Evolutionary conservation across 257 asterid genomes (phyloP).

Genomic region (Knoxia roxburghii): DNA sequence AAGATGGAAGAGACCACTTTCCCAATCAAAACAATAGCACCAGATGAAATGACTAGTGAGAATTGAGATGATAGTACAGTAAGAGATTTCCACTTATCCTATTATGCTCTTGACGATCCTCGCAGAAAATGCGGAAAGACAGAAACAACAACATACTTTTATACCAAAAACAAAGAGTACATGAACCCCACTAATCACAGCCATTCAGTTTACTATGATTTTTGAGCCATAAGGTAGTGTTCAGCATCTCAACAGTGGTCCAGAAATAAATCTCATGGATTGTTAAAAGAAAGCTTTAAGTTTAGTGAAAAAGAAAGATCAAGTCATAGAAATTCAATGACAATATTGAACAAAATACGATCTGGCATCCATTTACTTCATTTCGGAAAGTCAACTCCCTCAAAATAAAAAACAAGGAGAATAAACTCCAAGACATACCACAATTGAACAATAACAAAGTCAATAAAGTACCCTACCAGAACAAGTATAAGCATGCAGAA

Average conservation of each 20-base stretch:
- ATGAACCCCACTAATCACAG: not conserved
- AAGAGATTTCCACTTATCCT: not conserved
- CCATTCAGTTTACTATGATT: conserved; percentile 6
- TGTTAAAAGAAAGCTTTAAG: not conserved
- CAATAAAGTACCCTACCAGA: no score
- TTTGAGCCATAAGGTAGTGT: not conserved
- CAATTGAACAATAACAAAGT: conserved; percentile 5
- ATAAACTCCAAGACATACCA: not conserved
- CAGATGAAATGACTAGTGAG: conserved; percentile 7
- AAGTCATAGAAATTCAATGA: not conserved
- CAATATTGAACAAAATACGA: not conserved
- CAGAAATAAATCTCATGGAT: conserved; percentile 10
- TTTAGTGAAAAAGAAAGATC: conserved; percentile 5
- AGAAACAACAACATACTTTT: not conserved
- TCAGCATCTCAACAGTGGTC: conserved; percentile 4
- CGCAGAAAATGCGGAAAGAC: not conserved
- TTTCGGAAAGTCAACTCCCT: not conserved
- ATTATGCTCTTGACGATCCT: not conserved
- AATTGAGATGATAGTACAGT: conserved; percentile 9
- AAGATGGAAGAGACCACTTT: not conserved
- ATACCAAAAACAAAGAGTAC: not conserved
- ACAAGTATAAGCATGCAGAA: no score
- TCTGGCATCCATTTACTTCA: conserved; percentile 2
- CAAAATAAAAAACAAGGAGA: not conserved
- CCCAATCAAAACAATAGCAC: conserved; percentile 1